phyloP scores from a whole-genome alignment of 208 protist species.

The Leishmania arabica region DNA sequence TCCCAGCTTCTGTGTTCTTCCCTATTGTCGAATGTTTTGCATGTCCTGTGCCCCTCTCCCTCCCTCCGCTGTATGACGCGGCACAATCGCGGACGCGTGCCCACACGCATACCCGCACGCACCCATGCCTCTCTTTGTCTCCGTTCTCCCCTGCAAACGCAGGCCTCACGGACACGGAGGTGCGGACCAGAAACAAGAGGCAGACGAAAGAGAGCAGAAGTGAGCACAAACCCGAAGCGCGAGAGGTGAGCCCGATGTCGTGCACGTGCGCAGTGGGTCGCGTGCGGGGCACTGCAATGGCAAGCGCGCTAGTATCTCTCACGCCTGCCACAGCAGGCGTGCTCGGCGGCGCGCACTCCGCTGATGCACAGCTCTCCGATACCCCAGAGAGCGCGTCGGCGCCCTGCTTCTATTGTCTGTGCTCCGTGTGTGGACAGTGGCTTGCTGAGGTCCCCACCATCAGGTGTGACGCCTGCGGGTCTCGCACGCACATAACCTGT shows the following conservation, averaged over 20 bases:
- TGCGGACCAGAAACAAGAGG: not conserved
- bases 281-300: not conserved
- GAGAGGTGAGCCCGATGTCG: not conserved
- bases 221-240: not conserved
- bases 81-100: not conserved
- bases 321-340: not conserved
- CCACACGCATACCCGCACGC: not conserved
- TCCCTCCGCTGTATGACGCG: not conserved
- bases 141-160: not conserved
- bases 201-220: not conserved
- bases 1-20: not conserved
- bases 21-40: not conserved
- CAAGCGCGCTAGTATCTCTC: not conserved
- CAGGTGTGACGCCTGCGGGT: constrained; percentile 42
- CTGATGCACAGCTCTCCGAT: not conserved
- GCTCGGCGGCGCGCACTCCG: not conserved
- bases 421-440: constrained; percentile 50
- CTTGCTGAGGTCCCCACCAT: constrained; percentile 25
- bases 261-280: constrained; percentile 9
- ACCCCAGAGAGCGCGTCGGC: not conserved
- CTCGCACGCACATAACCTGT: constrained; percentile 51
- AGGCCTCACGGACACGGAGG: not conserved
- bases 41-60: not conserved
- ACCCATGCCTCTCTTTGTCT: not conserved
- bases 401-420: constrained; percentile 48